These are phyloP conservation scores for Trichomonascaceae sp. DNA, from an alignment of 1,139 yeast species.

Conservation along the genomic window DNA sequence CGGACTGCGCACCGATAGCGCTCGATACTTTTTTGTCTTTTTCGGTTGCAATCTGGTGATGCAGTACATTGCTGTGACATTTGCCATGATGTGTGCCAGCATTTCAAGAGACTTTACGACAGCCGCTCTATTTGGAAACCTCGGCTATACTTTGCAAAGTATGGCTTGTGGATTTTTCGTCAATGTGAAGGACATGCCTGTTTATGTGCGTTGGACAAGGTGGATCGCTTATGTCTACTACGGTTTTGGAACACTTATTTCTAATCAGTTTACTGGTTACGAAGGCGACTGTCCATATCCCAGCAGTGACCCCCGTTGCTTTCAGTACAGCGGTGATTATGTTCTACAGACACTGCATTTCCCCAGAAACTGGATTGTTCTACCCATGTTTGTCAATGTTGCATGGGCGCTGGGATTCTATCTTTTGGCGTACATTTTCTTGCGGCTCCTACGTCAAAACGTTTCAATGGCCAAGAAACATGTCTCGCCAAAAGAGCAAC, in stretches of 20 bases:
- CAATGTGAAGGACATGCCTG: conserved; percentile 64
- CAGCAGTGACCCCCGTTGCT: conserved; percentile 28
- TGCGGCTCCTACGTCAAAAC: conserved; percentile 36
- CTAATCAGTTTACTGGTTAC: conserved; percentile 54
- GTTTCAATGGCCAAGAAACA: conserved; percentile 33
- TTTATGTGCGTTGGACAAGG: conserved; percentile 74
- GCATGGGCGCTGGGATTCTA: conserved; percentile 51
- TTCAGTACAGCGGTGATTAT: conserved; percentile 35
- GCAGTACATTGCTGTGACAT: conserved; percentile 42
- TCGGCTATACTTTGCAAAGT: conserved; percentile 58
- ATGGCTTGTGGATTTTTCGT: conserved; percentile 76
- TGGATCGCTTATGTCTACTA: conserved; percentile 69
- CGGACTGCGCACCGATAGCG: conserved; percentile 42
- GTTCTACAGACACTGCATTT: conserved; percentile 49
- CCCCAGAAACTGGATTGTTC: conserved; percentile 49
- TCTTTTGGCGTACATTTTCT: conserved; percentile 32
- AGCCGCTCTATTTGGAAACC: conserved; percentile 50
- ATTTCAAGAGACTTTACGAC: conserved; percentile 50
- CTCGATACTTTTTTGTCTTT: conserved; percentile 45
- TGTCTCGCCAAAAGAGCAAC: background rate
- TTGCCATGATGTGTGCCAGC: conserved; percentile 45
- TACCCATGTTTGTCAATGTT: conserved; percentile 48
- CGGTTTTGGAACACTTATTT: conserved; percentile 53
- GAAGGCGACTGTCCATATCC: conserved; percentile 44
- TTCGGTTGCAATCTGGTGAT: conserved; percentile 45